phyloP scores from a whole-genome alignment of 192 early-diverging fungal species.

The Haplosporangium gracile region DNA sequence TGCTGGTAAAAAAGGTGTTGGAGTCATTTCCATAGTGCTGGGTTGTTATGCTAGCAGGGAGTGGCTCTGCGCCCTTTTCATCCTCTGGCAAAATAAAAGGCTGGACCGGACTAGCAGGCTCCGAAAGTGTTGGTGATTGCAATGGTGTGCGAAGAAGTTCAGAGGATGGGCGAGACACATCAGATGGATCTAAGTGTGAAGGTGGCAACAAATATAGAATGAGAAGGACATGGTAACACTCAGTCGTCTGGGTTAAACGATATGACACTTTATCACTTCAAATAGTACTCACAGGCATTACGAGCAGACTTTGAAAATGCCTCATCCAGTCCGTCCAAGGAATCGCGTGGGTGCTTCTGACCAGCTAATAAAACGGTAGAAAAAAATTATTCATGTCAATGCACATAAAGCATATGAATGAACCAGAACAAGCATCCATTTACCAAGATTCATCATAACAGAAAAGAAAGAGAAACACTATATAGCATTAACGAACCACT shows the following conservation, averaged over 20 bases:
- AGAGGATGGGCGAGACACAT: not conserved
- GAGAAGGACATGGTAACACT: not conserved
- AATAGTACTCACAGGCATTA: constrained; percentile 3
- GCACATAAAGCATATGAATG: too few species aligned
- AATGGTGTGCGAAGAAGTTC: constrained; percentile 18
- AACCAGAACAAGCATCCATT: too few species aligned
- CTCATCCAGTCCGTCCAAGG: constrained; percentile 9
- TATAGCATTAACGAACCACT: too few species aligned
- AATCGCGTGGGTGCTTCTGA: constrained; percentile 1
- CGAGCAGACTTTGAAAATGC: constrained; percentile 3
- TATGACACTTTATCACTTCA: not conserved
- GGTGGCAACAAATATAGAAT: not conserved
- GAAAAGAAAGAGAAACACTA: too few species aligned
- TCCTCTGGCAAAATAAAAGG: constrained; percentile 3
- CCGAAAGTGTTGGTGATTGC: constrained; percentile 2
- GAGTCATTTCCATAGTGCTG: not conserved
- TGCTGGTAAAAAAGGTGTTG: not conserved
- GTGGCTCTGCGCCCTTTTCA: not conserved
- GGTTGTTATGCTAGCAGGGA: not conserved
- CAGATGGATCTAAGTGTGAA: constrained; percentile 7
- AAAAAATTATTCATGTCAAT: too few species aligned
- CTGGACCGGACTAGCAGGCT: constrained; percentile 13
- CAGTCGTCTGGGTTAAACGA: not conserved
- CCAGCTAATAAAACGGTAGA: too few species aligned
- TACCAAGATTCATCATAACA: too few species aligned